phyloP scores from a whole-genome alignment of 1,139 yeast genomes.

The Debaryomyces subglobosus region DNA sequence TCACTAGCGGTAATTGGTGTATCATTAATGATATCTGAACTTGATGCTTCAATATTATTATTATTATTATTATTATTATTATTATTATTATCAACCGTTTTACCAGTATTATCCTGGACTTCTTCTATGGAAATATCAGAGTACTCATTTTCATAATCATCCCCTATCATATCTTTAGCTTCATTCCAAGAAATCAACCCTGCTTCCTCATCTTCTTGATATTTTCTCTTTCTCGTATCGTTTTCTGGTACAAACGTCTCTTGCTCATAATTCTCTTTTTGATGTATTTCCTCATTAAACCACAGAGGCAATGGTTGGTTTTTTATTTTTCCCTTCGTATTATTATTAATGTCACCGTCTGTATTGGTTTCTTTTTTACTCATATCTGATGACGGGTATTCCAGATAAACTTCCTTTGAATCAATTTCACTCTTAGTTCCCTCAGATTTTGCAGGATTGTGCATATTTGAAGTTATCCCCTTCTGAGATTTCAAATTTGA shows the following conservation, averaged over 20 bases:
- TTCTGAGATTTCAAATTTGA: background rate
- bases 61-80: conserved; percentile 12
- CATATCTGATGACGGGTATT: background rate
- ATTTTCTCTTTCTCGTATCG: conserved; percentile 10
- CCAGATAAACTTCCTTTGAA: background rate
- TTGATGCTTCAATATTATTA: background rate
- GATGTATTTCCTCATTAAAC: conserved; percentile 18
- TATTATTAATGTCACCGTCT: background rate
- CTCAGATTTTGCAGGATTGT: background rate
- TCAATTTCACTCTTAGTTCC: background rate
- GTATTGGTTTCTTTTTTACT: background rate
- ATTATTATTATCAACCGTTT: conserved; percentile 16
- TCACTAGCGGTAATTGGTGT: background rate
- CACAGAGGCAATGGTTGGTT: conserved; percentile 20
- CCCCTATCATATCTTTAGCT: conserved; percentile 34
- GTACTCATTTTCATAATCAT: conserved; percentile 13
- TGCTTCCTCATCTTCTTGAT: conserved; percentile 47
- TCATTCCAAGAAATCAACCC: conserved; percentile 56
- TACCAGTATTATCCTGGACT: conserved; percentile 8
- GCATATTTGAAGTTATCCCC: background rate
- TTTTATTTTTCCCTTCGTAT: background rate
- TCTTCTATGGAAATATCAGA: conserved; percentile 8
- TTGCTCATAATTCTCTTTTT: conserved; percentile 8
- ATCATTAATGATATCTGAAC: background rate
- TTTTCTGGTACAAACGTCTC: background rate